Percentiles rank a stretch among this genome's conserved stretches.
These are phyloP conservation scores for Apium graveolens DNA, from an alignment of 129 eudicot genomes.

Conservation along the genomic window DNA sequence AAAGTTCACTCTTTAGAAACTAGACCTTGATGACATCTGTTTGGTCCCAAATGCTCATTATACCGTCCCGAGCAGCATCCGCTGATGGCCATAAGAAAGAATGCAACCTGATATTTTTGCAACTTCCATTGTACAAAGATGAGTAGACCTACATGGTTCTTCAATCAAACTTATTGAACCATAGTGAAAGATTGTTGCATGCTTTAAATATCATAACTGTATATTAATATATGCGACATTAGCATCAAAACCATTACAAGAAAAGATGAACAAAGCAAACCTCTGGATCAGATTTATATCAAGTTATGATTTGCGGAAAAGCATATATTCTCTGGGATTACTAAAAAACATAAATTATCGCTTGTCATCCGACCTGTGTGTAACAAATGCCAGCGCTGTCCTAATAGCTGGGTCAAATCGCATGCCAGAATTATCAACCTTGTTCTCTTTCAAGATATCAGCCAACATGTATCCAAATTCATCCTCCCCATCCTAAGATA, in stretches of 20 bases:
- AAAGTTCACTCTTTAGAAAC: too few species aligned
- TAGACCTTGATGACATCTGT: too few species aligned
- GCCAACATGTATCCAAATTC: slow-evolving; percentile 71
- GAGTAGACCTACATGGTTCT: too few species aligned
- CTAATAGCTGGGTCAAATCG: slow-evolving; percentile 58
- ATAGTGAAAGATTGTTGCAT: too few species aligned
- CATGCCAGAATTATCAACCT: slow-evolving; percentile 66
- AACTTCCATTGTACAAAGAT: too few species aligned
- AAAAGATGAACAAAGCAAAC: slow-evolving; percentile 20
- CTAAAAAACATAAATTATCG: slow-evolving; percentile 71
- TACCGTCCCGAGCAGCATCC: too few species aligned
- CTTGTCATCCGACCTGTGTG: slow-evolving; percentile 59
- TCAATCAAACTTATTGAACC: too few species aligned
- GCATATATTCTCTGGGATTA: slow-evolving; percentile 79
- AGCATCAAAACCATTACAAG: slow-evolving; percentile 1
- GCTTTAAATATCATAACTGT: too few species aligned
- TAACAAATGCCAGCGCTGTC: slow-evolving; percentile 69
- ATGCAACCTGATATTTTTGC: too few species aligned
- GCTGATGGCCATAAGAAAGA: too few species aligned
- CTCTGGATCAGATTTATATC: slow-evolving; percentile 54
- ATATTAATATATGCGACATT: background rate
- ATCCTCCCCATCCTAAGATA: slow-evolving; percentile 57
- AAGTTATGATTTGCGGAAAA: slow-evolving; percentile 55
- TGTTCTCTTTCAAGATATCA: slow-evolving; percentile 52
- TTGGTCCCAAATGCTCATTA: too few species aligned